Conservation (phyloP, 75 land plant genomes). For the Pinus tabuliformis region DNA sequence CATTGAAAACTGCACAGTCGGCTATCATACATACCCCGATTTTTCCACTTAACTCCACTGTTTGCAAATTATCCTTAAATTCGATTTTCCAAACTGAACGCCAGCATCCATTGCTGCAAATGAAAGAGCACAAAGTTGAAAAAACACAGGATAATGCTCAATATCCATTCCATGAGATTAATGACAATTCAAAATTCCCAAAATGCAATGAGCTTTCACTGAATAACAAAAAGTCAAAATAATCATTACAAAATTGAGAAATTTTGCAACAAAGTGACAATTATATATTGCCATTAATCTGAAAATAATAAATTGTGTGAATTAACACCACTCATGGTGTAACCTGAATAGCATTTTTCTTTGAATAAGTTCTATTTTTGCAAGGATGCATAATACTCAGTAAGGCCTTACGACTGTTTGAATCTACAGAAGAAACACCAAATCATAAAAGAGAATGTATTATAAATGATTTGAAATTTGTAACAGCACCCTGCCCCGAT, state of each 20-base stretch:
- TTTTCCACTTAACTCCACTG: constrained; percentile 65
- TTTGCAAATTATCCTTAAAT: constrained; percentile 66
- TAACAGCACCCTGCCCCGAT: no score
- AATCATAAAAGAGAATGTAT: no score
- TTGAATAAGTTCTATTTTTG: not conserved
- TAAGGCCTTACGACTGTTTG: no score
- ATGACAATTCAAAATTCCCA: not conserved
- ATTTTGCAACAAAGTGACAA: not conserved
- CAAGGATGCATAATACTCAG: no score
- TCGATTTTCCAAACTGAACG: constrained; percentile 87
- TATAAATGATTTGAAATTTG: no score
- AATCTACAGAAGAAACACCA: no score
- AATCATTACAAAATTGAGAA: no score
- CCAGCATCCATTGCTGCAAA: constrained; percentile 86
- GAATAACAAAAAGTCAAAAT: not conserved
- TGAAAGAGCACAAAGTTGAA: not conserved
- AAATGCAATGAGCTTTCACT: not conserved
- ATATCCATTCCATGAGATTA: not conserved
- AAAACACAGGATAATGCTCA: not conserved
- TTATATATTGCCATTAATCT: no score
- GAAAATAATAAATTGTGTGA: not conserved
- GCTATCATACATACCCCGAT: constrained; percentile 56
- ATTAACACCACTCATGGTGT: not conserved
- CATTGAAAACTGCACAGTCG: not conserved
- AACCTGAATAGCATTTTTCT: not conserved